Evolutionary conservation across 805 yeast genomes (phyloP).

Genomic region (Lachancea waltii): DNA sequence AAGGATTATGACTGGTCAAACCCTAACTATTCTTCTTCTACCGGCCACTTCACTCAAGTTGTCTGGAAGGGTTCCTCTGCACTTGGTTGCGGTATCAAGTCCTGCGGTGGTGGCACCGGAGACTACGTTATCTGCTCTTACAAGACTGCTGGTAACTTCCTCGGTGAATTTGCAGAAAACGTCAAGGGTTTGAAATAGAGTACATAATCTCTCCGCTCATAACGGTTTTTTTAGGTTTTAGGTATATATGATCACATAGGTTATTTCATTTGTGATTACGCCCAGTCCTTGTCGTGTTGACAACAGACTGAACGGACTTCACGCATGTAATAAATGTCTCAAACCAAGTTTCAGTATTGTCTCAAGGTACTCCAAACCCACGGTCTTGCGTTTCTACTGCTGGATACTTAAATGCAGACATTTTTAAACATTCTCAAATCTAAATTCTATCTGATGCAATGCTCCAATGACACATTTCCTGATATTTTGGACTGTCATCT

Average conservation of each 20-base stretch:
- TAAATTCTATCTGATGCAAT: no score
- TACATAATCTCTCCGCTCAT: background rate
- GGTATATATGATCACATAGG: background rate
- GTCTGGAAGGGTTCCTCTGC: conserved; percentile 66
- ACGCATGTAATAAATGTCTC: no score
- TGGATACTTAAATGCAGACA: no score
- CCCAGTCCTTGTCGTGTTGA: no score
- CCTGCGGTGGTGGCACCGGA: conserved; percentile 51
- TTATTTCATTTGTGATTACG: no score
- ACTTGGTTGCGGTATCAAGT: conserved; percentile 70
- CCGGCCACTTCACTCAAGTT: conserved; percentile 83
- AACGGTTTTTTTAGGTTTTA: background rate
- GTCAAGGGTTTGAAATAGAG: conserved; percentile 18
- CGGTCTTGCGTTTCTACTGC: no score
- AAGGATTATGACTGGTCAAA: conserved; percentile 44
- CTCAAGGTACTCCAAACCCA: no score
- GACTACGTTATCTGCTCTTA: conserved; percentile 71
- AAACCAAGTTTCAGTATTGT: no score
- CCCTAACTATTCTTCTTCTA: conserved; percentile 41
- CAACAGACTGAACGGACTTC: no score
- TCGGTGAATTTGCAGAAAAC: conserved; percentile 43
- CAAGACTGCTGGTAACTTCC: conserved; percentile 64
- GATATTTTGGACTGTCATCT: no score
- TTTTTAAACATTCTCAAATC: no score
- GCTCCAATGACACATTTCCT: background rate